Evolutionary conservation across 1,139 yeast species (phyloP), one percentile per base, ranked within the genome.

Genomic region (Candida tropicalis): DNA sequence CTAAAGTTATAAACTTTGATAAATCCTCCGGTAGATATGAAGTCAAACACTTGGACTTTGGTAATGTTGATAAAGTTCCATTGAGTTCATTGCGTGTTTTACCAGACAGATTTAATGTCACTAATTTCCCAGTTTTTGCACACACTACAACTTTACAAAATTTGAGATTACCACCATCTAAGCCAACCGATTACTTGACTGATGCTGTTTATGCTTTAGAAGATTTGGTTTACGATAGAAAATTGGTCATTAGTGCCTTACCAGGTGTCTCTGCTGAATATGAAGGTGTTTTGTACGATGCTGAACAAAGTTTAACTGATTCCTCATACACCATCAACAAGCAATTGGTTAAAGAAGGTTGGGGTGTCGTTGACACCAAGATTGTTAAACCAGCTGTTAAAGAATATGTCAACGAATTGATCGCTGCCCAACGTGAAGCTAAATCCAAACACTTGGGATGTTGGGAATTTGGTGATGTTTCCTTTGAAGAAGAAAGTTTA

Each of bases 401-500:
- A 41, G 65, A 62, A 29, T 63, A 67, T 39, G 70, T 71, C 47
- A 59, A 62, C 18, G 74, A 64, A 35, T 60, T 84, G 38, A 57
- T 74, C 46, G 55, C 58, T 33, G 71, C 65, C 9, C 82, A 81
- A 59, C 51, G 55, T 29, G 44, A 52, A 13, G 93, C 93, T 25
- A 80, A 74, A 58, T 48, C 63, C 8, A 65, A 61, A 33, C 85
- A 81, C 48, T 60, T 68, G 33, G 95, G 95, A 9, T 84, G 89
- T 57, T 87, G 95, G 95, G 84, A 84, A 62, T 84, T 81, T 55
- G 95, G 95, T 41, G 93, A 86, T 58, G 79, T 85, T 40, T 74
- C 84, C 16, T 82, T 74, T 43, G 86, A 82, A 42, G 89, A 84
- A 9, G 73, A 70, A 23, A 66, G 59, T 22, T 35, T 41, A 35